Evolutionary conservation across 495 filamentous ascomycete genomes (phyloP), one percentile per base, ranked within the genome.

Genomic region (Trichoderma orchidacearum): DNA sequence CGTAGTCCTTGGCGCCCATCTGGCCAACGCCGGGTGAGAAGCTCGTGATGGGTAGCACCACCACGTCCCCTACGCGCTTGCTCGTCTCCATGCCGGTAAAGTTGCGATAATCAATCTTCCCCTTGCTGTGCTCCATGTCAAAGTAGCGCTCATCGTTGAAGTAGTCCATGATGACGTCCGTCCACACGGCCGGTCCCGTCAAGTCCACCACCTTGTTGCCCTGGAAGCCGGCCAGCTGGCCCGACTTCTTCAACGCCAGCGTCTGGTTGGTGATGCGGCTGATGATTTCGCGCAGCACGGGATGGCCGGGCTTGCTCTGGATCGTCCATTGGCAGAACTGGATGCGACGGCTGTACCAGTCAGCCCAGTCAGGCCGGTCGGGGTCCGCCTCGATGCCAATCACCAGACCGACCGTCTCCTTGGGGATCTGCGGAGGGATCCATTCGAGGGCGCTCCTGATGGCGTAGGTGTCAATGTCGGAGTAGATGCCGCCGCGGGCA

Each of bases 321-420:
- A 98, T 96, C 3, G 93, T 98, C 93, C 93, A 98, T 66, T 98
- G 93, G 69, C 93, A 98, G 69, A 98, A 98, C 64, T 98, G 93
- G 53, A 98, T 89, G 28, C 93, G 78, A 54, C 93, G 85, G 54
- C 89, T 90, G 70, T 96, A 98, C 93, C 93, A 98, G 0, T 95
- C 77, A 31, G 81, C 79, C 93, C 93, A 98, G 63, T 98, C 93
- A 2, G 80, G 78, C 38, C 93, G 79, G 67, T 97, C 90, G 1
- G 93, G 91, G 63, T 98, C 93, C 3, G 93, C 93, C 69, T 98
- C 93, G 58, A 98, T 96, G 41, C 93, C 93, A 61, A 96, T 77
- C 23, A 97, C 84, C 31, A 97, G 72, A 3, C 93, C 94, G 57
- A 96, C 77, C 3, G 82, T 80, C 51, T 81, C 80, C 53, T 82